Conservation (phyloP, 2,329 filamentous ascomycete species). For the Fusarium pseudocircinatum region DNA sequence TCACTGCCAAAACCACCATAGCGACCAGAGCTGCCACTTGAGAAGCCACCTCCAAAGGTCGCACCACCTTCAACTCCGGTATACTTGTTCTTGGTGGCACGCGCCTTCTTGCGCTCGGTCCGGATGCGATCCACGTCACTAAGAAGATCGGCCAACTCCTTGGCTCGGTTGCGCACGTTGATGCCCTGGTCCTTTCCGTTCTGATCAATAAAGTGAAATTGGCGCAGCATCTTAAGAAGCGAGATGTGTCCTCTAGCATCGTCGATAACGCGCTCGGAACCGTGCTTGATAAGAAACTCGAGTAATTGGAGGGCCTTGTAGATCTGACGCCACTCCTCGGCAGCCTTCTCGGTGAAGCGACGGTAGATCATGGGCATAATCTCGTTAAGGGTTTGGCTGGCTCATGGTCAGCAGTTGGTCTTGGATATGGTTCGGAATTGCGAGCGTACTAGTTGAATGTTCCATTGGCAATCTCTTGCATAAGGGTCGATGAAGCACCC, state of each 20-base stretch:
- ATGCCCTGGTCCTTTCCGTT: constrained; percentile 99
- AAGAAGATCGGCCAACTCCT: constrained; percentile 93
- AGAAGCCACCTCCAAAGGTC: constrained; percentile 67
- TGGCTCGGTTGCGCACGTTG: constrained; percentile 95
- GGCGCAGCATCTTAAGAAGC: constrained; percentile 95
- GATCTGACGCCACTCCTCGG: constrained; percentile 98
- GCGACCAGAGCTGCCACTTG: constrained; percentile 61
- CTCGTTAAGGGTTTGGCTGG: constrained; percentile 93
- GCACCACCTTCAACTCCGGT: constrained; percentile 89
- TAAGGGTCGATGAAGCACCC: constrained; percentile 83
- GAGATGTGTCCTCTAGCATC: constrained; percentile 95
- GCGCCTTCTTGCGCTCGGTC: constrained; percentile 86
- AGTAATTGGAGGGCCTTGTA: constrained; percentile 98
- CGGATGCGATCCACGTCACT: constrained; percentile 90
- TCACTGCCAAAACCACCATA: constrained; percentile 96
- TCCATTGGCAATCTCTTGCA: constrained; percentile 98
- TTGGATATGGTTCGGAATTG: constrained; percentile 49
- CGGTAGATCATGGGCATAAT: constrained; percentile 99
- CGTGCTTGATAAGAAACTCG: constrained; percentile 97
- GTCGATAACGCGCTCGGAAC: constrained; percentile 96
- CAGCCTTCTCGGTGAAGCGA: constrained; percentile 96
- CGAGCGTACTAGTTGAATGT: constrained; percentile 95
- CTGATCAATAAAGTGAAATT: constrained; percentile 95
- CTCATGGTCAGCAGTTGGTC: constrained; percentile 28
- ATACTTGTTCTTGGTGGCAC: constrained; percentile 92